phyloP scores from a whole-genome alignment of 2,329 filamentous ascomycete genomes.

The Pseudogymnoascus sp. region DNA sequence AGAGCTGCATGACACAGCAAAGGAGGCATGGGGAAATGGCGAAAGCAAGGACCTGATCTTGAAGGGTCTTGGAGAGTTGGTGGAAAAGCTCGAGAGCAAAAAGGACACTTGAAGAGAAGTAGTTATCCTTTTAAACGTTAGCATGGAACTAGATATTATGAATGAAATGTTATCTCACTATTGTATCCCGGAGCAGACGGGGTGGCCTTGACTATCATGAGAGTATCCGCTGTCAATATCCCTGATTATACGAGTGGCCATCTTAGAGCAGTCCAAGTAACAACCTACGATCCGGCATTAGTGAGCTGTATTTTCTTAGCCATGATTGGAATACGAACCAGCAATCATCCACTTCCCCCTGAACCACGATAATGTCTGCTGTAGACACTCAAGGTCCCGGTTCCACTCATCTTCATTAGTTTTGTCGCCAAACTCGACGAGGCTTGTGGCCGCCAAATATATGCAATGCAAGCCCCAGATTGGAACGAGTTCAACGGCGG shows the following conservation, averaged over 20 bases:
- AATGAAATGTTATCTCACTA: background rate
- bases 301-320: background rate
- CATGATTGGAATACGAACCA: background rate
- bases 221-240: background rate
- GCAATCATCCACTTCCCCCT: background rate
- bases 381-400: background rate
- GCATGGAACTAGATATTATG: background rate
- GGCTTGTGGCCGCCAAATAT: background rate
- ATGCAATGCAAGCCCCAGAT: slow-evolving; percentile 4
- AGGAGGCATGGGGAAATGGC: background rate
- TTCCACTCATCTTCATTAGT: background rate
- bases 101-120: background rate
- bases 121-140: background rate
- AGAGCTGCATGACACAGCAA: background rate
- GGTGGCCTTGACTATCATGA: background rate
- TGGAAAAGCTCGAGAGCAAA: background rate
- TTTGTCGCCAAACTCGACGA: background rate
- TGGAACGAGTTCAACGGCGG: slow-evolving; percentile 1
- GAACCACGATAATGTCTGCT: background rate
- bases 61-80: background rate
- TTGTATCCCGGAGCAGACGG: background rate
- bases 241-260: background rate
- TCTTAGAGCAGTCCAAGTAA: background rate
- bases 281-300: background rate
- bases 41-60: background rate